A percentile compares a stretch with the other conserved stretches of the same genome.
Conservation (phyloP, 495 filamentous ascomycete species). For the Wilcoxina mikolae region DNA sequence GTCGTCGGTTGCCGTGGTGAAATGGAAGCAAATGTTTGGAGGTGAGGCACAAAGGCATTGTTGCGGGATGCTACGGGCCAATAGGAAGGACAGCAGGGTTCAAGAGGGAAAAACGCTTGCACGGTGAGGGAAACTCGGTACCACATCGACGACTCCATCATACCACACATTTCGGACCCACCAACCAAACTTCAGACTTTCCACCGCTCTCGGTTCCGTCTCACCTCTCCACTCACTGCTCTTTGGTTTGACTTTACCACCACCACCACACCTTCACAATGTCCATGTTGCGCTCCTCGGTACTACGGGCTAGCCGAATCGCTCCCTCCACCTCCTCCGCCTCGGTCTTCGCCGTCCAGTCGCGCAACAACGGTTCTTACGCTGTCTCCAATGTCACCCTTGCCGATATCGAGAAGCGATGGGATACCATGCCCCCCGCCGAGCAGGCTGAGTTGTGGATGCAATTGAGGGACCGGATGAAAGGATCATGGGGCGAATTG, state of each 20-base stretch:
- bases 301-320: slow-evolving; percentile 17
- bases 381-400: slow-evolving; percentile 96
- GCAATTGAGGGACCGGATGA: slow-evolving; percentile 93
- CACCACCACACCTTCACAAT: slow-evolving; percentile 8
- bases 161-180: neutral
- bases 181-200: neutral
- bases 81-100: neutral
- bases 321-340: slow-evolving; percentile 11
- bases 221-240: slow-evolving; percentile 1
- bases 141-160: neutral
- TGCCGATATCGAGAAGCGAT: slow-evolving; percentile 96
- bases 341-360: slow-evolving; percentile 36
- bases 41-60: neutral
- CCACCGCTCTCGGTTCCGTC: neutral
- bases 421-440: slow-evolving; percentile 90
- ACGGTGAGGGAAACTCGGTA: neutral
- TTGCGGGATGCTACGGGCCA: slow-evolving; percentile 1
- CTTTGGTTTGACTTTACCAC: neutral
- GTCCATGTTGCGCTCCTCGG: slow-evolving; percentile 23
- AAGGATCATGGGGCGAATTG: slow-evolving; percentile 87
- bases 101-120: slow-evolving; percentile 1
- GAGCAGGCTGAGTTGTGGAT: slow-evolving; percentile 99
- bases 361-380: slow-evolving; percentile 55
- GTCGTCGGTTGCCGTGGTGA: neutral
- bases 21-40: neutral